A percentile compares a stretch with the other conserved stretches of the same genome.
Evolutionary conservation across 495 filamentous ascomycete genomes (phyloP).

Genomic region (Penicillium arizonense): DNA sequence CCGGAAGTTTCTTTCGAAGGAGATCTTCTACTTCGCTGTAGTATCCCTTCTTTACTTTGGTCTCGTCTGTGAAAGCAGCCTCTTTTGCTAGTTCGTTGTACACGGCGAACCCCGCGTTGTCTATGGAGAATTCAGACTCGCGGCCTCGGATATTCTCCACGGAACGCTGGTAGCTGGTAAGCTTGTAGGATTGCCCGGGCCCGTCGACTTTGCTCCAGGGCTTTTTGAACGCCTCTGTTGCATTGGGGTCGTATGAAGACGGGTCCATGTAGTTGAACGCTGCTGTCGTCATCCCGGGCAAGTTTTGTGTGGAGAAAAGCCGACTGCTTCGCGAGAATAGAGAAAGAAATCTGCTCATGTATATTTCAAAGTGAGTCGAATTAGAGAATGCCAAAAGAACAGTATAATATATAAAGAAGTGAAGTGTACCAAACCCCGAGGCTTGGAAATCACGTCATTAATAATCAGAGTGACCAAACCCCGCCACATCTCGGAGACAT

Average conservation of each 20-base stretch:
- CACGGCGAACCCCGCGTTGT: conserved; percentile 11
- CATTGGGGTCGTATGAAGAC: conserved; percentile 9
- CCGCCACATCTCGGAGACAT: no score
- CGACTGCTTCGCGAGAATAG: background rate
- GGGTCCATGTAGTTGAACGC: conserved; percentile 16
- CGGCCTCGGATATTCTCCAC: conserved; percentile 9
- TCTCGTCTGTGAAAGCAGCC: conserved; percentile 40
- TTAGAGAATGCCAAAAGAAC: background rate
- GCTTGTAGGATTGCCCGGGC: conserved; percentile 9
- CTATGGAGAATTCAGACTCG: conserved; percentile 10
- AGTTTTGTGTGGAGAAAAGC: background rate
- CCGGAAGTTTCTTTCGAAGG: conserved; percentile 60
- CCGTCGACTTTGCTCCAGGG: conserved; percentile 18
- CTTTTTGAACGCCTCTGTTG: conserved; percentile 18
- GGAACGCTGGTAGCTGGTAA: conserved; percentile 3
- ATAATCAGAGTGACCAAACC: no score
- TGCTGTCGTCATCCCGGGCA: conserved; percentile 26
- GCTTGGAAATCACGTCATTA: no score
- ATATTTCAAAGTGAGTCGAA: no score
- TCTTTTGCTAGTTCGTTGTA: conserved; percentile 6
- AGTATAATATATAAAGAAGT: background rate
- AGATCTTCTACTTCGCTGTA: conserved; percentile 77
- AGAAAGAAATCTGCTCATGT: background rate
- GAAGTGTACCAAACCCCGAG: no score
- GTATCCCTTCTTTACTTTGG: conserved; percentile 61